These are phyloP conservation scores for Neonectria coccinea DNA, from an alignment of 2,329 filamentous ascomycete genomes.

Conservation along the genomic window DNA sequence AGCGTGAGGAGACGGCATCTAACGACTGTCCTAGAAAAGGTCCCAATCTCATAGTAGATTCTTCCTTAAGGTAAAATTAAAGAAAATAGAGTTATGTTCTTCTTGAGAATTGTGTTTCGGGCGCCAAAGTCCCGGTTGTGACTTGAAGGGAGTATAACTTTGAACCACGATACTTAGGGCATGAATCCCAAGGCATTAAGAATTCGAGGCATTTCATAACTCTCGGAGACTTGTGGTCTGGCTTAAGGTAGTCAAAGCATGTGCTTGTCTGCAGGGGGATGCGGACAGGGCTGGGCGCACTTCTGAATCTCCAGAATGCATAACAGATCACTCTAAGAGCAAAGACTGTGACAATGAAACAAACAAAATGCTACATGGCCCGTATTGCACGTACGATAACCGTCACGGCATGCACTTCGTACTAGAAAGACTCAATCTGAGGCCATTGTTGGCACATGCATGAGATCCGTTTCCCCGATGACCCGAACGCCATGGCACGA, in stretches of 20 bases:
- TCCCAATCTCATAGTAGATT: too few species aligned
- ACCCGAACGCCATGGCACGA: not conserved
- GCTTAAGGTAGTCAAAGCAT: not conserved
- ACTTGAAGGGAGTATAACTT: too few species aligned
- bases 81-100: too few species aligned
- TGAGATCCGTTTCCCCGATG: constrained; percentile 16
- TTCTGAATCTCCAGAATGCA: constrained; percentile 1
- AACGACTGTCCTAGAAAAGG: too few species aligned
- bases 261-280: constrained; percentile 13
- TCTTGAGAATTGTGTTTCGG: too few species aligned
- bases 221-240: not conserved
- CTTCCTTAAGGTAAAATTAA: too few species aligned
- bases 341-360: not conserved
- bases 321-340: not conserved
- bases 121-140: too few species aligned
- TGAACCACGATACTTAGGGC: too few species aligned
- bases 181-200: not conserved
- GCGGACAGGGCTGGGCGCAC: constrained; percentile 7
- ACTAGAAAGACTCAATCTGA: not conserved
- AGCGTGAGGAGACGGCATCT: not conserved
- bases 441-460: constrained; percentile 16
- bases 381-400: constrained; percentile 6
- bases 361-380: not conserved
- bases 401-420: not conserved
- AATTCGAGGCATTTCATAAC: not conserved